These are phyloP conservation scores for Tricholoma terreum DNA, from an alignment of 768 basidiomycete genomes.

Conservation along the genomic window DNA sequence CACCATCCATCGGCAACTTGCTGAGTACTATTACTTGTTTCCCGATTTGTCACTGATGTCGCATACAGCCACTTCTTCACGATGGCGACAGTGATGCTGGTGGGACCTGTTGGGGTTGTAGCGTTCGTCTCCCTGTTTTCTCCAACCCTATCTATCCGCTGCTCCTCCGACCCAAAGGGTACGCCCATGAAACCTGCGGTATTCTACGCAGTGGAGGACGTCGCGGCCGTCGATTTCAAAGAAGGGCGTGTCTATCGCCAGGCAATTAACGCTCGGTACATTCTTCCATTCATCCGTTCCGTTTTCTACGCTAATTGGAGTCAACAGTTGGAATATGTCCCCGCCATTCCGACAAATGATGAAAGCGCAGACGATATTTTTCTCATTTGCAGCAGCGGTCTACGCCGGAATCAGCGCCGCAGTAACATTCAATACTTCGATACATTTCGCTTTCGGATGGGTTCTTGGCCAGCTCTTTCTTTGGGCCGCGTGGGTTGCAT, in stretches of 20 bases:
- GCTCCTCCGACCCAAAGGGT: slow-evolving; percentile 28
- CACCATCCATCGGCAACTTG: slow-evolving; percentile 25
- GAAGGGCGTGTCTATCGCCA: slow-evolving; percentile 24
- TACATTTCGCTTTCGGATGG: slow-evolving; percentile 29
- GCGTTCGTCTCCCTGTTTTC: slow-evolving; percentile 26
- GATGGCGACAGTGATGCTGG: slow-evolving; percentile 31
- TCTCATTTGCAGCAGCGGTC: slow-evolving; percentile 19
- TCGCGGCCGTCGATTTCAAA: slow-evolving; percentile 29
- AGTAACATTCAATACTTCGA: slow-evolving; percentile 23
- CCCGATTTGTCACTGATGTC: background rate
- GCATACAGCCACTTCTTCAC: slow-evolving; percentile 26
- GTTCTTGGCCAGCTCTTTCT: slow-evolving; percentile 29
- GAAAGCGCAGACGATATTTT: slow-evolving; percentile 22
- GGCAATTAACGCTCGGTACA: slow-evolving; percentile 19
- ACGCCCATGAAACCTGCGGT: slow-evolving; percentile 29
- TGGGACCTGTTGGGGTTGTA: slow-evolving; percentile 25
- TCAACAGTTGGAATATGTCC: slow-evolving; percentile 21
- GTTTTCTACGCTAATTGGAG: background rate
- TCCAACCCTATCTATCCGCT: slow-evolving; percentile 22
- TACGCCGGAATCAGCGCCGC: slow-evolving; percentile 29
- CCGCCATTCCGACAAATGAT: slow-evolving; percentile 27
- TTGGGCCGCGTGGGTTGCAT: slow-evolving; percentile 18
- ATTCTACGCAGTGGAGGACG: slow-evolving; percentile 30
- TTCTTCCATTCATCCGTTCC: background rate
- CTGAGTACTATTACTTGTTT: slow-evolving; percentile 4